Conservation (phyloP, 208 protist genomes). For the Vickermania ingenoplastis region DNA sequence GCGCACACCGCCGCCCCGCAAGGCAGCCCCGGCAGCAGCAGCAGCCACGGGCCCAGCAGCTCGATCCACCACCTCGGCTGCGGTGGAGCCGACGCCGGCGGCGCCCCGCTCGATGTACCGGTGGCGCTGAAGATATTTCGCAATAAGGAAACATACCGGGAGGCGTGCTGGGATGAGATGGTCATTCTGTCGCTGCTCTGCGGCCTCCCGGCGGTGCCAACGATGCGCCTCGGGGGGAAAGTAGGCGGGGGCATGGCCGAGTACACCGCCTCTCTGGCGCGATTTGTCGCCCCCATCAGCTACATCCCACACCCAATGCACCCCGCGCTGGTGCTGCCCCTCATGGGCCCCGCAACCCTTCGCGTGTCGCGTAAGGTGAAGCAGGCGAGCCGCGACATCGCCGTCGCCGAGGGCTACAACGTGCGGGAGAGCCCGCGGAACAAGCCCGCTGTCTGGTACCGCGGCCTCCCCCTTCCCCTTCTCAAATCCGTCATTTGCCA, state of each 20-base stretch:
- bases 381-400: conserved; percentile 21
- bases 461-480: conserved; percentile 43
- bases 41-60: background rate
- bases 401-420: background rate
- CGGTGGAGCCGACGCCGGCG: background rate
- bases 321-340: conserved; percentile 60
- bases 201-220: conserved; percentile 14
- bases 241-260: conserved; percentile 7
- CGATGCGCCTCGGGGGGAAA: conserved; percentile 9
- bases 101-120: background rate
- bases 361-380: conserved; percentile 41
- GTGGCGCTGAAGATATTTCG: conserved; percentile 78
- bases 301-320: conserved; percentile 65
- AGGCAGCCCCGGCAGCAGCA: conserved; percentile 2
- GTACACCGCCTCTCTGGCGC: conserved; percentile 14
- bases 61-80: background rate
- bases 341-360: conserved; percentile 60
- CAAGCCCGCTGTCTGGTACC: conserved; percentile 20
- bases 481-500: conserved; percentile 59
- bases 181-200: conserved; percentile 29
- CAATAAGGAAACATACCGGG: conserved; percentile 47
- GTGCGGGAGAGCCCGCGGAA: conserved; percentile 1
- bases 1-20: conserved; percentile 1
- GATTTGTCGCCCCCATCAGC: conserved; percentile 44
- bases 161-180: conserved; percentile 70